A percentile compares a stretch with the other conserved stretches of the same genome.
Conservation (phyloP, 129 eudicot species). For the Scalesia atractyloides region DNA sequence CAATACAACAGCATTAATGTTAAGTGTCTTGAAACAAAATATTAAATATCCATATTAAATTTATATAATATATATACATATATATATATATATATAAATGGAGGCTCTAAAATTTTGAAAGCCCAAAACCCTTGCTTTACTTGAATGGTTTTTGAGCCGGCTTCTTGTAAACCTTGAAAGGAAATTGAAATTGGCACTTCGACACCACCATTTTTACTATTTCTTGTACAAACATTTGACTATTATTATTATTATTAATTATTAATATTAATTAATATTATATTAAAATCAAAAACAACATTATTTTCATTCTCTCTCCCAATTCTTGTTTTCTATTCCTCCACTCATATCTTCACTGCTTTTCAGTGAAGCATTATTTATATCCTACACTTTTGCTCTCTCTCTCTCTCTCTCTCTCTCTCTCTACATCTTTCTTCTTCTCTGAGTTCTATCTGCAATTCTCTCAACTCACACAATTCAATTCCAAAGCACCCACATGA, state of each 20-base stretch:
- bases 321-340: conserved; percentile 31
- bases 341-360: conserved; percentile 37
- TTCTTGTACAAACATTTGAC: conserved; percentile 7
- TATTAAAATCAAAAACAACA: conserved; percentile 20
- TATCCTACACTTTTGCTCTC: conserved; percentile 29
- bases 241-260: conserved; percentile 2
- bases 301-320: conserved; percentile 29
- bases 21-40: too few species aligned
- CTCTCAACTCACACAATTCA: conserved; percentile 19
- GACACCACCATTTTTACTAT: not conserved
- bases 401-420: conserved; percentile 9
- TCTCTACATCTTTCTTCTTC: conserved; percentile 15
- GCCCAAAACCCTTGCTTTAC: too few species aligned
- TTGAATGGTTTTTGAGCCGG: not conserved
- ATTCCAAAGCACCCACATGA: conserved; percentile 27
- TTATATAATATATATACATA: too few species aligned
- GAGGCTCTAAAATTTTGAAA: too few species aligned
- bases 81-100: too few species aligned
- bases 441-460: conserved; percentile 26
- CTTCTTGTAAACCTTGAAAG: too few species aligned
- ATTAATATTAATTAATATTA: too few species aligned
- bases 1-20: too few species aligned
- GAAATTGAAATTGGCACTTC: conserved; percentile 2
- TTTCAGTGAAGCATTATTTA: conserved; percentile 34
- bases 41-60: too few species aligned